Evolutionary conservation across 257 asterid species (phyloP).

Genomic region (Solanum pinnatisectum): DNA sequence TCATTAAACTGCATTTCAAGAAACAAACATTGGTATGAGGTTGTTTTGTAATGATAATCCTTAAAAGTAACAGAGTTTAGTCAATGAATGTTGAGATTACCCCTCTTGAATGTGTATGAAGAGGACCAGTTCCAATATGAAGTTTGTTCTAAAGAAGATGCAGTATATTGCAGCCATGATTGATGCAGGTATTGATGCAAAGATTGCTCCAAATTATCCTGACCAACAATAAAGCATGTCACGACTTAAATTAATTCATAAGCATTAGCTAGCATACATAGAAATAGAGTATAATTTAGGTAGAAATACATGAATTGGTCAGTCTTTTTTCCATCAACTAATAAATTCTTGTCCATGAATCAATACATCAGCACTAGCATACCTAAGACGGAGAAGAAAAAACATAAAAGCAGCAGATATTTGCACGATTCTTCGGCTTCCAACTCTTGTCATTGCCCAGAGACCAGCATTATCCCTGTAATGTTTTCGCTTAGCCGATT

Average conservation of each 20-base stretch:
- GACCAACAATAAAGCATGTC: neutral
- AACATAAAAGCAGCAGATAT: constrained; percentile 60
- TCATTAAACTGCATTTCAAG: constrained; percentile 38
- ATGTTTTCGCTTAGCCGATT: constrained; percentile 9
- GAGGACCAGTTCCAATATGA: constrained; percentile 32
- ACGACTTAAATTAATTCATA: neutral
- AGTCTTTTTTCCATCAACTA: neutral
- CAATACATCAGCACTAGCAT: neutral
- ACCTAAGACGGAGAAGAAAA: constrained; percentile 53
- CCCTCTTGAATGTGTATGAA: constrained; percentile 45
- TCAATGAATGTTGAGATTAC: constrained; percentile 4
- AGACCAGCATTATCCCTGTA: constrained; percentile 68
- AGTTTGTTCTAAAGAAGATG: constrained; percentile 36
- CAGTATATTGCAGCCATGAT: constrained; percentile 42
- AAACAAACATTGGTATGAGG: neutral
- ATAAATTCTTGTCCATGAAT: constrained; percentile 25
- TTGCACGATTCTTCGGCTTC: constrained; percentile 69
- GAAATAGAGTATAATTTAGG: neutral
- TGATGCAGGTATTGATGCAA: constrained; percentile 61
- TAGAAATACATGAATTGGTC: neutral
- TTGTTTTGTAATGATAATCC: neutral
- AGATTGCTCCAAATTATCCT: constrained; percentile 68
- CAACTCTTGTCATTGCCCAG: constrained; percentile 51
- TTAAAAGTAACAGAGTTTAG: neutral
- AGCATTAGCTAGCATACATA: neutral